Percentiles rank a stretch among this genome's conserved stretches.
Evolutionary conservation across 106 monocot genomes (phyloP).

Genomic region (Iris macrosiphon): DNA sequence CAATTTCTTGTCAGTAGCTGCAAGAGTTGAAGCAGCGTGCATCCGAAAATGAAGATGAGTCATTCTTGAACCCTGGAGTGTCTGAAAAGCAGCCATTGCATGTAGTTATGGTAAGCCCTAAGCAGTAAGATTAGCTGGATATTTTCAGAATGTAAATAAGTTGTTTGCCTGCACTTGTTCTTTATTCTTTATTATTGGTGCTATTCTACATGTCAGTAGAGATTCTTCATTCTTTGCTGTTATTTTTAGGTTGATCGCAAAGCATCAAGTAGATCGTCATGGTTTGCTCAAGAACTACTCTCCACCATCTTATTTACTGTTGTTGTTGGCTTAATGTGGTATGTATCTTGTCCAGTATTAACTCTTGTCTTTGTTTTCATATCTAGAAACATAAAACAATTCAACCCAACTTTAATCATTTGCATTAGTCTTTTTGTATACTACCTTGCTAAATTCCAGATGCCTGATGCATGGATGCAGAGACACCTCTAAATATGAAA

Average conservation of each 20-base stretch:
- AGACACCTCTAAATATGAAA: no score
- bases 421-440: no score
- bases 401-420: no score
- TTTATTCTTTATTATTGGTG: not conserved
- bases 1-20: slow-evolving; percentile 74
- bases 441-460: no score
- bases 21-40: slow-evolving; percentile 95
- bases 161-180: no score
- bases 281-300: slow-evolving; percentile 79
- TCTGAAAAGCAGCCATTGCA: slow-evolving; percentile 92
- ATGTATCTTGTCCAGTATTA: slow-evolving; percentile 16
- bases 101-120: slow-evolving; percentile 83
- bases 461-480: no score
- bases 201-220: not conserved
- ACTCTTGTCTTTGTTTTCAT: no score
- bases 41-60: slow-evolving; percentile 62
- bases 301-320: slow-evolving; percentile 68
- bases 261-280: slow-evolving; percentile 58
- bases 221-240: slow-evolving; percentile 5
- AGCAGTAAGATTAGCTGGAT: not conserved
- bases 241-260: slow-evolving; percentile 79
- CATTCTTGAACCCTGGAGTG: slow-evolving; percentile 70
- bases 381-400: no score
- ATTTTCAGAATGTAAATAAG: not conserved
- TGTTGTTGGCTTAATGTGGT: slow-evolving; percentile 79